phyloP scores from a whole-genome alignment of 345 rosid genomes.

The Reutealis trisperma region DNA sequence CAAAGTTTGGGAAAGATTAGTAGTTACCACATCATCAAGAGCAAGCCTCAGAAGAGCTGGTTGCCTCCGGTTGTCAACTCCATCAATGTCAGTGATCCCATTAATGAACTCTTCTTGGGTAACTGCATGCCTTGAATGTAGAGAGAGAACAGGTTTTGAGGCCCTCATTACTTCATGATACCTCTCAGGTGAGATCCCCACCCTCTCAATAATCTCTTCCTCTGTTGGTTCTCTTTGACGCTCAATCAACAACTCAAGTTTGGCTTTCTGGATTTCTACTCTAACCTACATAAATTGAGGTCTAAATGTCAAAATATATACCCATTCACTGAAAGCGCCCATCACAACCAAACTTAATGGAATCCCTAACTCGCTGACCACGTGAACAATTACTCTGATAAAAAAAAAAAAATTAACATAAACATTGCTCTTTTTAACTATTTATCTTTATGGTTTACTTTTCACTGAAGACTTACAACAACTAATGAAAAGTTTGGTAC shows the following conservation, averaged over 20 bases:
- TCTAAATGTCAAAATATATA: constrained; percentile 1
- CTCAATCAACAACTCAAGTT: constrained; percentile 63
- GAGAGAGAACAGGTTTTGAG: constrained; percentile 66
- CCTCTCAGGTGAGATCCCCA: constrained; percentile 78
- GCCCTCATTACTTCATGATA: constrained; percentile 81
- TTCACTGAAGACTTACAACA: neutral
- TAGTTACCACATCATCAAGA: constrained; percentile 87
- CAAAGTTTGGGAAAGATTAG: neutral
- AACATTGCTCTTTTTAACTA: neutral
- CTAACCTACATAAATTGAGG: constrained; percentile 57
- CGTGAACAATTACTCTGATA: no score
- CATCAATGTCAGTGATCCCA: constrained; percentile 69
- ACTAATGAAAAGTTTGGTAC: neutral
- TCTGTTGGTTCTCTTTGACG: constrained; percentile 69
- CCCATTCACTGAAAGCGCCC: neutral
- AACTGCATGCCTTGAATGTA: constrained; percentile 63
- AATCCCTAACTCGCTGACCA: neutral
- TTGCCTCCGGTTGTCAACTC: constrained; percentile 63
- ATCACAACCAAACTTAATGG: neutral
- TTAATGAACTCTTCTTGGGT: constrained; percentile 90
- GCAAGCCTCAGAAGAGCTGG: constrained; percentile 95
- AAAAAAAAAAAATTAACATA: neutral
- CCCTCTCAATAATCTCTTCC: constrained; percentile 59
- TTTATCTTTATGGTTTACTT: neutral
- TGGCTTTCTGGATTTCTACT: constrained; percentile 68